Conservation (phyloP, 495 filamentous ascomycete genomes). For the Tuber indicum region DNA sequence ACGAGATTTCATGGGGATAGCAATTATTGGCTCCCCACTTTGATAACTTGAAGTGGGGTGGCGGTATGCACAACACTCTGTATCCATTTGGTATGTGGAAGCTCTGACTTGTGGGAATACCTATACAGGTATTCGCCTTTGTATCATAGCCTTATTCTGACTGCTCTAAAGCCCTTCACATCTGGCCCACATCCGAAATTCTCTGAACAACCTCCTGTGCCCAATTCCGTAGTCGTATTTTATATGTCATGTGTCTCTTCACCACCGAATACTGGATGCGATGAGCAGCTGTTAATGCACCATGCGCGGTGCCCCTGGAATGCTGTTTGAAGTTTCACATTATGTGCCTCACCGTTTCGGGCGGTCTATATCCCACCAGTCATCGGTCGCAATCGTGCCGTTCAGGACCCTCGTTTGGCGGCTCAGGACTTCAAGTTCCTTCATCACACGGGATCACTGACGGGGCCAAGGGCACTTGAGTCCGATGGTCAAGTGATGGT, state of each 20-base stretch:
- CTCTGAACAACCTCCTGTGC: background rate
- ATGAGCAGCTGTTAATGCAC: slow-evolving; percentile 4
- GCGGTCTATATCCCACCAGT: background rate
- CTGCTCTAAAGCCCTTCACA: background rate
- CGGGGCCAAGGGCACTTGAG: background rate
- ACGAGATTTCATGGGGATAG: background rate
- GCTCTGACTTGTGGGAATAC: background rate
- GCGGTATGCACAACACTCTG: background rate
- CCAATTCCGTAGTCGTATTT: background rate
- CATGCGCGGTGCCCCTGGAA: background rate
- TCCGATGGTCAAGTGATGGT: background rate
- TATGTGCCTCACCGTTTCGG: background rate
- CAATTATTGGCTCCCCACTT: background rate
- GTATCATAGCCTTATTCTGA: background rate
- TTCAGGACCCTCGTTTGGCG: background rate
- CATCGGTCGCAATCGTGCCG: background rate
- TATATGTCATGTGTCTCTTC: slow-evolving; percentile 2
- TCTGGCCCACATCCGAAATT: background rate
- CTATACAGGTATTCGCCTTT: background rate
- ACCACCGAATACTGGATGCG: slow-evolving; percentile 2
- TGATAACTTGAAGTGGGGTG: background rate
- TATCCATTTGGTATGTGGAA: background rate
- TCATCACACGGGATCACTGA: background rate
- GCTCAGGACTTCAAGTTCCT: background rate
- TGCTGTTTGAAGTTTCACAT: slow-evolving; percentile 2